Evolutionary conservation across 176 grass and related monocot genomes (phyloP).

Genomic region (Aegilops longissima): DNA sequence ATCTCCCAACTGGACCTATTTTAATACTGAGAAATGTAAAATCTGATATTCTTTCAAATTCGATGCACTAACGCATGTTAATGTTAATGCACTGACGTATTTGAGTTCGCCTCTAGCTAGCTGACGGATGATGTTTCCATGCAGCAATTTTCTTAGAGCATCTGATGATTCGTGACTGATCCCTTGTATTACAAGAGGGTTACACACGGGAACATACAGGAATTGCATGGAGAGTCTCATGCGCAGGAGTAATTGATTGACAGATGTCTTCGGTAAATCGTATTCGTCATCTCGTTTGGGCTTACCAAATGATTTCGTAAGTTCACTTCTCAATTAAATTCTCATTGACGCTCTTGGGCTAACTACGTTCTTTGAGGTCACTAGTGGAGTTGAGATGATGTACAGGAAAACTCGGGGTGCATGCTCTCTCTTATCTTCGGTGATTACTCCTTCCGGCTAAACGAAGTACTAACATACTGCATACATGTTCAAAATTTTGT

Average conservation of each 20-base stretch:
- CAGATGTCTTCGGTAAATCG: neutral
- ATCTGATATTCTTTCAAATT: neutral
- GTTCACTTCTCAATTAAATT: neutral
- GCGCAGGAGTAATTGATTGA: slow-evolving; percentile 8
- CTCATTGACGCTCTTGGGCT: neutral
- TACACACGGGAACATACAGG: neutral
- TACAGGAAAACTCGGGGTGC: neutral
- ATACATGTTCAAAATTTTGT: slow-evolving; percentile 5
- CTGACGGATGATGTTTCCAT: neutral
- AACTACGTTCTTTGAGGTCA: neutral
- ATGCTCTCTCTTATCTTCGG: slow-evolving; percentile 4
- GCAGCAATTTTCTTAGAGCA: neutral
- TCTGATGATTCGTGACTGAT: slow-evolving; percentile 1
- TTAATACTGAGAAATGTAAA: neutral
- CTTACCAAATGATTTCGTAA: neutral
- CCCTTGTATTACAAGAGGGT: neutral
- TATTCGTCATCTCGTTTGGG: neutral
- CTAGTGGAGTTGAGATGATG: neutral
- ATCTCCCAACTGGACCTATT: neutral
- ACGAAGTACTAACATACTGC: neutral
- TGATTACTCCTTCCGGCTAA: neutral
- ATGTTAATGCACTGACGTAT: neutral
- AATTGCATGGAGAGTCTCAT: slow-evolving; percentile 1
- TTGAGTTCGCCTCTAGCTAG: neutral
- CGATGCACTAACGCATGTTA: neutral